Evolutionary conservation across 2,329 filamentous ascomycete species (phyloP), one percentile per base, ranked within the genome.

Genomic region (Pseudogymnoascus sp.): DNA sequence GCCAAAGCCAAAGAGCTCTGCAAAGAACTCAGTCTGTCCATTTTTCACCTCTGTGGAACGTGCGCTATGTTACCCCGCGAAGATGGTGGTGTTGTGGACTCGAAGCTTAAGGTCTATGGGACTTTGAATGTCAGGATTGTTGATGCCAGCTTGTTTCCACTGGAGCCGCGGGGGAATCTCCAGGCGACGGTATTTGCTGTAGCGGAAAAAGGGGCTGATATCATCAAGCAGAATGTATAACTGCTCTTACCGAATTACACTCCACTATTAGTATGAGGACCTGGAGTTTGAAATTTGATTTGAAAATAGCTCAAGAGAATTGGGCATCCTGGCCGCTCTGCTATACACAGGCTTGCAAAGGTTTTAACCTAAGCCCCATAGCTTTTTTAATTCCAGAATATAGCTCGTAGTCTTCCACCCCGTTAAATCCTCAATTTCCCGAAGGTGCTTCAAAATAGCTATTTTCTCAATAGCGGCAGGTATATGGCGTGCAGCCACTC

Each of bases 11-110:
- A 39, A 31, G 62, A 61, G 12, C 35, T 66, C 13, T 51, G 62
- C 5, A 42, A 62, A 12, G 64, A 63, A 39, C 55, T 58, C 0
- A 38, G 29, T 2, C 17, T 66, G 1, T 64, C 35, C n/a, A 65
- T 65, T 41, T 66, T 62, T 21, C 67, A 71, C 42, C 66, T 66
- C 8, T 65, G 63, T 13, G 69, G 69, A 31, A 65, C 65, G 17
- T 66, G 66, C 31, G 66, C 67, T 12, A 70, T 69, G 66, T n/a
- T 68, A 51, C 64, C 67, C 10, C 64, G 63, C 13, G 62, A 66
- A 12, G 39, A 63, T 42, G 69, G 69, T 15, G 69, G 69, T 1
- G 61, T 62, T n/a, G 61, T 62, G 15, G 55, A 62, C 36, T 29
- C 25, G 17, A 35, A 60, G 6, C 55, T 62, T 4, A 62, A 12